A percentile compares a stretch with the other conserved stretches of the same genome.
These are phyloP conservation scores for Fusarium mangiferae DNA, from an alignment of 2,329 filamentous ascomycete species.

Conservation along the genomic window DNA sequence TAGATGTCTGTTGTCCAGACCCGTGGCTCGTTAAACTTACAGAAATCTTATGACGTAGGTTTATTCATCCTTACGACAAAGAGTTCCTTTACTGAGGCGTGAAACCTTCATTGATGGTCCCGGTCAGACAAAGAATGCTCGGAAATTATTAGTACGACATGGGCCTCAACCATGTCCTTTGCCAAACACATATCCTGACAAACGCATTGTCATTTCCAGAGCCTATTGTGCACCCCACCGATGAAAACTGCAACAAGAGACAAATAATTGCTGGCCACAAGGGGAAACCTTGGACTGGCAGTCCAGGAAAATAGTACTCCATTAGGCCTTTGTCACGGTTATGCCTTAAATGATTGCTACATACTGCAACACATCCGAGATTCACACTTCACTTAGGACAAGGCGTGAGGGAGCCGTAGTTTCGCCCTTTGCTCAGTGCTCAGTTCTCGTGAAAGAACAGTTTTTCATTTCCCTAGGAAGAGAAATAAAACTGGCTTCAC, in stretches of 20 bases:
- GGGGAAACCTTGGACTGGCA: background rate
- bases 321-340: background rate
- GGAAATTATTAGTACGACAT: background rate
- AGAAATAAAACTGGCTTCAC: background rate
- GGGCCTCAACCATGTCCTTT: background rate
- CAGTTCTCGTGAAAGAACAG: background rate
- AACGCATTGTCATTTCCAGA: background rate
- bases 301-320: fast-evolving
- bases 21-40: background rate
- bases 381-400: background rate
- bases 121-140: background rate
- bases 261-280: background rate
- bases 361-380: background rate
- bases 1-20: background rate
- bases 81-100: background rate
- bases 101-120: background rate
- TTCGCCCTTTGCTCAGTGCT: background rate
- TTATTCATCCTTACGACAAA: background rate
- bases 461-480: background rate
- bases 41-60: background rate
- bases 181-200: too few relatives aligned
- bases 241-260: background rate
- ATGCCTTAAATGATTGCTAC: background rate
- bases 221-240: background rate
- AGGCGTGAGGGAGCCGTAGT: background rate